Evolutionary conservation across 2,329 filamentous ascomycete genomes (phyloP).

Genomic region (Leptographium lundbergii): DNA sequence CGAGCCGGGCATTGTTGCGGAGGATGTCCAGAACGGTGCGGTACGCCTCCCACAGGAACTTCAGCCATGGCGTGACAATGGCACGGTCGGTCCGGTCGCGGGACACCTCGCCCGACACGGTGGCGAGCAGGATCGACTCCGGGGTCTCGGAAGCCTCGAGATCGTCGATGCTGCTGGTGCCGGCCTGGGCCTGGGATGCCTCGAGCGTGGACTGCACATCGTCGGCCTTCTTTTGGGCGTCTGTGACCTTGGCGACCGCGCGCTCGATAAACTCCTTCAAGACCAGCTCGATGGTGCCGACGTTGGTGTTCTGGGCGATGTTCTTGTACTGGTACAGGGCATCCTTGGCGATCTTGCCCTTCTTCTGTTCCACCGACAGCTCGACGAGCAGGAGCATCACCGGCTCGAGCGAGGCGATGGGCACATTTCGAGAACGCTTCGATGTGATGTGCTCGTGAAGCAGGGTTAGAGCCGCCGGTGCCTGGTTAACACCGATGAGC

Average conservation of each 20-base stretch:
- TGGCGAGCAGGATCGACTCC: constrained; percentile 94
- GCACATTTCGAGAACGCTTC: constrained; percentile 93
- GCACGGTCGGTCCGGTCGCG: constrained; percentile 94
- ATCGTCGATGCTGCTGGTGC: constrained; percentile 74
- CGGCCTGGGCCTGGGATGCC: constrained; percentile 39
- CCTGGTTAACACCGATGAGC: constrained; percentile 94
- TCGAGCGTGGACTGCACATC: constrained; percentile 85
- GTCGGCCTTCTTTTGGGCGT: constrained; percentile 90
- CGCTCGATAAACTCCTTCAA: constrained; percentile 97
- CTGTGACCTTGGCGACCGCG: constrained; percentile 89
- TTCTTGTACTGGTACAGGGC: constrained; percentile 99
- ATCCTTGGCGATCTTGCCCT: constrained; percentile 97
- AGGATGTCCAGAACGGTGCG: constrained; percentile 96
- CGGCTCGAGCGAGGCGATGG: constrained; percentile 90
- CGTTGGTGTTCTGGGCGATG: constrained; percentile 97
- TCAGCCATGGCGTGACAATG: constrained; percentile 97
- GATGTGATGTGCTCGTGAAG: constrained; percentile 99
- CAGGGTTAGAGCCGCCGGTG: constrained; percentile 79
- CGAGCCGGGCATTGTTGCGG: constrained; percentile 95
- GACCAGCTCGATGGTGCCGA: constrained; percentile 94
- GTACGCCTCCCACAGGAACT: constrained; percentile 99
- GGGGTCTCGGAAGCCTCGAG: constrained; percentile 95
- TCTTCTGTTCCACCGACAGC: constrained; percentile 91
- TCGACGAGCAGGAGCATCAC: constrained; percentile 98
- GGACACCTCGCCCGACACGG: constrained; percentile 95